Conservation (phyloP, 2,329 filamentous ascomycete genomes). For the Penicillium sclerotiorum region DNA sequence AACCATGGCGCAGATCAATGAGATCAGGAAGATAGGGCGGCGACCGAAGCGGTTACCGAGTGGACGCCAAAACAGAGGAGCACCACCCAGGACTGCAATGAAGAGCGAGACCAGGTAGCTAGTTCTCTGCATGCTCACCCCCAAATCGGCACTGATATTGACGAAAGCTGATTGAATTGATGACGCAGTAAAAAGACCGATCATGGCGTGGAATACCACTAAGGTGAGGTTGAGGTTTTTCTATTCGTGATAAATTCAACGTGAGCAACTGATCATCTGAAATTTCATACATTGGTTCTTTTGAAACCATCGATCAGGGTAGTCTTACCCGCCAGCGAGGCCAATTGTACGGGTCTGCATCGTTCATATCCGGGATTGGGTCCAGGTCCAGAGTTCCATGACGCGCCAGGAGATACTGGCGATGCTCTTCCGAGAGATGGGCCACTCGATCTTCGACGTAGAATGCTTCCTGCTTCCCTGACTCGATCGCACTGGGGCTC, state of each 20-base stretch:
- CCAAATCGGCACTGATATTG: conserved; percentile 54
- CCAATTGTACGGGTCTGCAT: conserved; percentile 61
- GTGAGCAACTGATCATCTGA: conserved; percentile 3
- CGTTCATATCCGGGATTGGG: conserved; percentile 53
- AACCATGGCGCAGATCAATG: conserved; percentile 48
- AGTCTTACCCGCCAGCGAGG: conserved; percentile 50
- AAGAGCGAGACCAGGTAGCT: conserved; percentile 58
- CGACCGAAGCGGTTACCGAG: conserved; percentile 57
- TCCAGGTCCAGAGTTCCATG: conserved; percentile 60
- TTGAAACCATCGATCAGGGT: background rate
- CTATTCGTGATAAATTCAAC: conserved; percentile 12
- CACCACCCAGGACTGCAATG: conserved; percentile 56
- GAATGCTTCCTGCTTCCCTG: conserved; percentile 17
- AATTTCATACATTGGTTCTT: too few species aligned
- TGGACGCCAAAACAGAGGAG: conserved; percentile 58
- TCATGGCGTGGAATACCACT: conserved; percentile 56
- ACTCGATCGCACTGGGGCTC: conserved; percentile 10
- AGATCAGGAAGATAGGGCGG: conserved; percentile 56
- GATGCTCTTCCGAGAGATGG: conserved; percentile 28
- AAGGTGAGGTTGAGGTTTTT: conserved; percentile 48
- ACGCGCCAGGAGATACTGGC: conserved; percentile 54
- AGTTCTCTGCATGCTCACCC: conserved; percentile 50
- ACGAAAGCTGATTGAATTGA: conserved; percentile 58
- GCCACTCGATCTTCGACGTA: conserved; percentile 22
- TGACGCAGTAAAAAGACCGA: conserved; percentile 57